Base-by-base conservation (phyloP, 257 asterid genomes). In the Cynanchum wilfordii region DNA sequence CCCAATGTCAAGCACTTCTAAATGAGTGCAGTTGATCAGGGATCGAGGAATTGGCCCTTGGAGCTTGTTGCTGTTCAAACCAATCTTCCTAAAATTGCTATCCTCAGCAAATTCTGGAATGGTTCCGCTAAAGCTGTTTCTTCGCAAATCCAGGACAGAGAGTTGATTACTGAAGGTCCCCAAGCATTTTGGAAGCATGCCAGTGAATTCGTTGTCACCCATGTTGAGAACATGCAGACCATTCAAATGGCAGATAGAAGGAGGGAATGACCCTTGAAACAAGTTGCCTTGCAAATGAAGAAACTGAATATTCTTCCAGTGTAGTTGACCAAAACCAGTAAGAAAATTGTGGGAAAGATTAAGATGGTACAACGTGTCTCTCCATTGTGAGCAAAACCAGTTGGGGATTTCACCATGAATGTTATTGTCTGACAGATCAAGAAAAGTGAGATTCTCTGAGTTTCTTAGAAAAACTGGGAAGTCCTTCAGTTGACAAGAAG, bases 1-100 rank as follows among this genome's bases (percentile, higher is more conserved):
- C 17, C 66, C 67, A 12, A 75, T 45, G 51, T 79, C 64, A 15
- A 79, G 72, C 33, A 56, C 68, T 51, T 66, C 70, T 38, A 79
- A 59, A 16, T 7, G 10, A 30, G 10, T 19, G 27, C 81, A 80
- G 16, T 73, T 78, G 12, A 10, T 62, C 30, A 78, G 45, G 12
- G 83, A 68, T 59, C 8, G 38, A 0, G 75, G 73, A n/a, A 77
- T 30, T 51, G n/a, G 2, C 24, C 75, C 68, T 12, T 67, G 51
- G 22, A 75, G 33, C 13, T 49, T 22, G 29, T 74, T 66, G 15
- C 73, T 44, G 15, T 50, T 13, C 65, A 69, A 22, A 17, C 30
- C 60, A 19, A 69, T 60, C 17, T 51, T 58, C 47, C 64, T 60
- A 66, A 59, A 45, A 5, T 3, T 5, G 25, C n/a, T 30, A 33